phyloP scores from a whole-genome alignment of 345 rosid species.

The rapeseed (Brassica napus) region DNA sequence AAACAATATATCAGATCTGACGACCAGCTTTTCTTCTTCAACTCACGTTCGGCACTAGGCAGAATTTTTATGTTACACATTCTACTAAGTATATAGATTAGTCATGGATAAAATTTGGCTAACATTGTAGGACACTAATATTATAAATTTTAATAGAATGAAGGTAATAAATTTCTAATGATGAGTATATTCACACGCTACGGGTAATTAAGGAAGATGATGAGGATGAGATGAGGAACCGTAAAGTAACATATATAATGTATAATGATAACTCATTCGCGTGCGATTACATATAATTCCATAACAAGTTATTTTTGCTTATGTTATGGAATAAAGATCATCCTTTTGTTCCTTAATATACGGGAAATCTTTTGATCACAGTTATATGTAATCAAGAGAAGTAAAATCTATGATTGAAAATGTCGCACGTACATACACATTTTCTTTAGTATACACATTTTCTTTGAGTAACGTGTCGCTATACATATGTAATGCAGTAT shows the following conservation, averaged over 20 bases:
- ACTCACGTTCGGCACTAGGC: neutral
- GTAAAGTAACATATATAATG: conserved; percentile 13
- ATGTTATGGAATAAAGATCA: conserved; percentile 12
- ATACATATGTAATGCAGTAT: neutral
- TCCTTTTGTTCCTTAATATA: conserved; percentile 33
- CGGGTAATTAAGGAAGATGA: conserved; percentile 16
- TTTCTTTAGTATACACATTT: neutral
- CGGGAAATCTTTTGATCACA: conserved; percentile 9
- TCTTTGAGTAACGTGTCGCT: neutral
- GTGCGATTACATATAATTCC: conserved; percentile 27
- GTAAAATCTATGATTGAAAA: neutral
- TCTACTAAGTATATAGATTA: neutral
- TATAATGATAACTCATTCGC: conserved; percentile 16
- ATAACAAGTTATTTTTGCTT: neutral
- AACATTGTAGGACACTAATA: neutral
- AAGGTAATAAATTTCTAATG: conserved; percentile 5
- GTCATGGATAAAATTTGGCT: neutral
- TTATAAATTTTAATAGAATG: neutral
- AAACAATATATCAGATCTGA: neutral
- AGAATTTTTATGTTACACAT: neutral
- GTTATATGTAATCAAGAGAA: conserved; percentile 3
- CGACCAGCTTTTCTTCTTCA: conserved; percentile 13
- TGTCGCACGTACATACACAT: neutral
- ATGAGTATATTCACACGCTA: conserved; percentile 10
- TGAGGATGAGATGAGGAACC: conserved; percentile 7